Evolutionary conservation across 2,329 filamentous ascomycete genomes (phyloP).

Genomic region (Fusarium tanahbumbuense): DNA sequence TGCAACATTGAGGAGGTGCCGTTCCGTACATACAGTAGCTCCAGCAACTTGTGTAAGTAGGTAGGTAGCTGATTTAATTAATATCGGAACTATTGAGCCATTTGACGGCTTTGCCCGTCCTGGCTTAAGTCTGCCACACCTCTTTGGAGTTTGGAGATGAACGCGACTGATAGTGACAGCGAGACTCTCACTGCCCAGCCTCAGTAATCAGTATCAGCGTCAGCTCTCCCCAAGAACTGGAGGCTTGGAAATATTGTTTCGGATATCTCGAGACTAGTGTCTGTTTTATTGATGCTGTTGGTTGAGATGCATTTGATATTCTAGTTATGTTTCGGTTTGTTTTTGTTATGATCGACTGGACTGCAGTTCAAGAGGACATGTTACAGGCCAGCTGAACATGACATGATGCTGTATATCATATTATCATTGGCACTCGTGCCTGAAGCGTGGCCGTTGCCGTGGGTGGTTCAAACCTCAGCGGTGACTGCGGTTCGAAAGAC

Average conservation of each 20-base stretch:
- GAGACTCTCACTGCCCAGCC: not conserved
- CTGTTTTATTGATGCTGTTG: slow-evolving; percentile 2
- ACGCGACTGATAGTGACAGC: not conserved
- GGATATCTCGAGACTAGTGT: slow-evolving; percentile 15
- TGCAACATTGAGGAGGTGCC: slow-evolving; percentile 4
- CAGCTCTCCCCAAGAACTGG: slow-evolving; percentile 11
- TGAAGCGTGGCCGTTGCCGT: slow-evolving; percentile 10
- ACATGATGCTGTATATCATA: slow-evolving; percentile 5
- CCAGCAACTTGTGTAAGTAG: not conserved
- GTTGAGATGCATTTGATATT: not conserved
- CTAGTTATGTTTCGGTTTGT: not conserved
- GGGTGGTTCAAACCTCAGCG: slow-evolving; percentile 25
- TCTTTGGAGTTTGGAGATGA: slow-evolving; percentile 17
- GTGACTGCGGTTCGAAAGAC: slow-evolving; percentile 20
- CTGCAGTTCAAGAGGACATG: slow-evolving; percentile 7
- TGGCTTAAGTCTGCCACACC: slow-evolving; percentile 26
- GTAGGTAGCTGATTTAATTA: slow-evolving; percentile 7
- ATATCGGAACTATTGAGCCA: slow-evolving; percentile 22
- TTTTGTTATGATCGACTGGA: not conserved
- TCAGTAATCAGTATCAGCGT: slow-evolving; percentile 24
- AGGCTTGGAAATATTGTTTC: slow-evolving; percentile 29
- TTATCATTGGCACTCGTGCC: slow-evolving; percentile 10
- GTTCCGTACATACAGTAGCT: not conserved
- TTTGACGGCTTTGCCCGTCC: slow-evolving; percentile 30
- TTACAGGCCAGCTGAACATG: slow-evolving; percentile 37